Conservation (phyloP, 2,329 filamentous ascomycete species). For the Karstenula rhodostoma region DNA sequence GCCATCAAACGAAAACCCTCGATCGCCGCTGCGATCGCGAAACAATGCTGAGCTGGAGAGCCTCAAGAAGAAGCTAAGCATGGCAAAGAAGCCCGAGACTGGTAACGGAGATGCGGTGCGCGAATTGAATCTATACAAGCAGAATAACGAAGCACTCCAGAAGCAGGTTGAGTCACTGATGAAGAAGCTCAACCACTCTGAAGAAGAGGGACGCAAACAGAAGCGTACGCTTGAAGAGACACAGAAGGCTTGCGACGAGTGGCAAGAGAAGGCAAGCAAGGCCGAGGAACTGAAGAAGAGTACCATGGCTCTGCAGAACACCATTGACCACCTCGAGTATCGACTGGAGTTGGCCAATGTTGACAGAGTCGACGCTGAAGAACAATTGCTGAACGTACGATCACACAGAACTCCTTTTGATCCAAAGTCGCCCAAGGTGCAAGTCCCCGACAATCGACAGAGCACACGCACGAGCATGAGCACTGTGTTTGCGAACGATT, state of each 20-base stretch:
- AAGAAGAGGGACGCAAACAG: conserved; percentile 44
- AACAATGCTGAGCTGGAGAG: conserved; percentile 47
- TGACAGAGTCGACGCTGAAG: conserved; percentile 52
- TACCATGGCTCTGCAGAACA: conserved; percentile 45
- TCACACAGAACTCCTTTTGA: conserved; percentile 41
- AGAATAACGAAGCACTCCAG: conserved; percentile 46
- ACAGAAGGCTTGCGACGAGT: conserved; percentile 41
- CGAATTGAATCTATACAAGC: conserved; percentile 50
- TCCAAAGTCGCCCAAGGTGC: conserved; percentile 19
- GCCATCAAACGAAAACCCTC: conserved; percentile 36
- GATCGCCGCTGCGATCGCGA: conserved; percentile 26
- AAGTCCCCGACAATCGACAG: conserved; percentile 18
- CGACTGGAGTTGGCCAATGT: conserved; percentile 52
- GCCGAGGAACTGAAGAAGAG: conserved; percentile 36
- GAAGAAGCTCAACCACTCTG: conserved; percentile 50
- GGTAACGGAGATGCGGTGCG: conserved; percentile 45
- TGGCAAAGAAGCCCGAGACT: conserved; percentile 42
- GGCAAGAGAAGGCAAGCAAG: conserved; percentile 37
- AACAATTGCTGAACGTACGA: conserved; percentile 44
- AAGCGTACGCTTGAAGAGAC: conserved; percentile 40
- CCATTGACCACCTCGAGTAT: conserved; percentile 49
- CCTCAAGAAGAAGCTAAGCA: conserved; percentile 50
- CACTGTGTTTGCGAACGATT: conserved; percentile 38
- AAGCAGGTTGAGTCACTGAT: conserved; percentile 51
- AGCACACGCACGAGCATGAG: conserved; percentile 36